These are phyloP conservation scores for Naegleria gruberi DNA, from an alignment of 208 protist genomes.

Conservation along the genomic window DNA sequence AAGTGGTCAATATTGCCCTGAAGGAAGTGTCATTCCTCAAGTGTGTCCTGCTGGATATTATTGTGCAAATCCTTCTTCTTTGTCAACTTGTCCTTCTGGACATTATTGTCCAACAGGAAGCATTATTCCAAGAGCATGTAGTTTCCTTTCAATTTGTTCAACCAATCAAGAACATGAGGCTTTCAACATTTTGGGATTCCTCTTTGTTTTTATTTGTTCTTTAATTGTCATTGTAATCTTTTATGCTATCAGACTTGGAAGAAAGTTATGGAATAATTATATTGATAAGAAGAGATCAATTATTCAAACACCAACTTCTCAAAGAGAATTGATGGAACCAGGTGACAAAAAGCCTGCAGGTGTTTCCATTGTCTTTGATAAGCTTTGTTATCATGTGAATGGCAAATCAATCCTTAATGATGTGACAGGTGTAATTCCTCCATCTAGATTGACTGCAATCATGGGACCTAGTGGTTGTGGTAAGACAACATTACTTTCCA, in stretches of 20 bases:
- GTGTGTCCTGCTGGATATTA: conserved; percentile 27
- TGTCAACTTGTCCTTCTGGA: conserved; percentile 16
- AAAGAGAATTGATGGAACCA: conserved; percentile 10
- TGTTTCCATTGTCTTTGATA: conserved; percentile 28
- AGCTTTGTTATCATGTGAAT: conserved; percentile 35
- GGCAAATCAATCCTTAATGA: conserved; percentile 31
- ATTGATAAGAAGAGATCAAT: conserved; percentile 26
- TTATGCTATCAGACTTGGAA: neutral
- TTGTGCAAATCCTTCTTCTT: conserved; percentile 5
- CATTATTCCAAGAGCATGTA: neutral
- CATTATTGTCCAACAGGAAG: conserved; percentile 27
- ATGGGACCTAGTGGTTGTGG: conserved; percentile 61
- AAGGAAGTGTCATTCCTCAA: neutral
- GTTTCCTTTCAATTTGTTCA: neutral
- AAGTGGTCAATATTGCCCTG: neutral
- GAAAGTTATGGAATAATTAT: conserved; percentile 1
- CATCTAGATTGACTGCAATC: conserved; percentile 51
- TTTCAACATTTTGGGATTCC: neutral
- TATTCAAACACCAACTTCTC: neutral
- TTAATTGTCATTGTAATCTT: neutral
- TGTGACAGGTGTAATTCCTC: conserved; percentile 36
- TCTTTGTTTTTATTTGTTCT: neutral
- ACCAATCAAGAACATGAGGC: neutral
- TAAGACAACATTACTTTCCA: conserved; percentile 36
- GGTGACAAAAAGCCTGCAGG: neutral